Base-by-base conservation (phyloP, 1,284 basidiomycete genomes). In the Boletus mariae region DNA sequence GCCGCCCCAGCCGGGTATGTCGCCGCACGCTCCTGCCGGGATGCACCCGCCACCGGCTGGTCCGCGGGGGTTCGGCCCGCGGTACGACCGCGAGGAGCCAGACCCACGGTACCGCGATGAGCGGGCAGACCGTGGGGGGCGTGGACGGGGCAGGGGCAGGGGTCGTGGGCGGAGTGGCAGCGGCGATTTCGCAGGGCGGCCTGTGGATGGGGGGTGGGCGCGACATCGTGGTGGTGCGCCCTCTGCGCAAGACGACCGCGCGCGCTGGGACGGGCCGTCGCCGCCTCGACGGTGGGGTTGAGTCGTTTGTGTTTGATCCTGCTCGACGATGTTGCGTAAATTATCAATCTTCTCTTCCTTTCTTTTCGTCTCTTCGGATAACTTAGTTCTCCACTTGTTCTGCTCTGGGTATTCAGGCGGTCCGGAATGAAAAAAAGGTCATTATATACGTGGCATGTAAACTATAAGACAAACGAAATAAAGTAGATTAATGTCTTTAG, bases 121-220 rank as follows among this genome's bases (percentile, higher is more conserved):
- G 47, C 49, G 61, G 20, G 61, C 49, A n/a, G 64, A 68, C 8
- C 60, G 68, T 7, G 57, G 54, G 49, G 64, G 70, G 32, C 65
- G 73, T 15, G 65, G 71, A 0, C 53, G 70, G 45, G 69, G 75
- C 10, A 57, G 75, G 11, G 68, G 71, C 1, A 52, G 72, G 20
- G 67, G 72, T 3, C 60, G 75, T 25, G 70, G 71, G 8, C 61
- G 61, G 9, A 47, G 47, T 44, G n/a, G 43, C 13, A 40, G 79
- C 45, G 73, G 75, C 1, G 63, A 74, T 20, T 68, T 61, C 52
- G 54, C 66, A 17, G 65, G 69, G n/a, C 69, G 75, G 53, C 68
- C 76, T 31, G 68, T 78, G n/a, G 83, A 85, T 59, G 74, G 80
- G 37, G 83, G 83, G 6, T 85, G 84, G 83, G 72, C 72, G 45